Evolutionary conservation across 1,139 yeast species (phyloP).

Genomic region (Hemisphaericaspora lyxosophila): DNA sequence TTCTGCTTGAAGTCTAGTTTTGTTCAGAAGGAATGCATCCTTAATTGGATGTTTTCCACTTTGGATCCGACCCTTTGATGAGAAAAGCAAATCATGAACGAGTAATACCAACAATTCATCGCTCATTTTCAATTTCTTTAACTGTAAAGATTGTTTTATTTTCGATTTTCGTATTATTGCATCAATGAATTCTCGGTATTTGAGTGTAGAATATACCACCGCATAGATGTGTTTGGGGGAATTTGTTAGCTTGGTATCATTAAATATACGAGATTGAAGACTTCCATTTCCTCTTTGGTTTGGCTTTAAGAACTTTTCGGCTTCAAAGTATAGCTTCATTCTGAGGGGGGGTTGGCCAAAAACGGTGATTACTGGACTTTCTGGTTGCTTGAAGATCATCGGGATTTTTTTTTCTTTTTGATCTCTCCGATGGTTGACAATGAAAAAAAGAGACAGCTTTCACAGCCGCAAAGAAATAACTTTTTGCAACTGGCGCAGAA

Average conservation of each 20-base stretch:
- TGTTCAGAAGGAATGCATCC: conserved; percentile 73
- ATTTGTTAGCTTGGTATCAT: conserved; percentile 34
- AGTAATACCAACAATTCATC: conserved; percentile 58
- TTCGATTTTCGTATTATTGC: conserved; percentile 66
- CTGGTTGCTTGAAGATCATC: too few relatives aligned
- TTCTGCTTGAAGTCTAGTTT: conserved; percentile 81
- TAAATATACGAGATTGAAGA: conserved; percentile 67
- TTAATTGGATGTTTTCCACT: conserved; percentile 88
- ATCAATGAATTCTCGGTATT: conserved; percentile 61
- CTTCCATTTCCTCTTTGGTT: conserved; percentile 35
- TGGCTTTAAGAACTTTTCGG: conserved; percentile 48
- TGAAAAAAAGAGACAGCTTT: too few relatives aligned
- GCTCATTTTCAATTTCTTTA: conserved; percentile 39
- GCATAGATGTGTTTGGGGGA: conserved; percentile 84
- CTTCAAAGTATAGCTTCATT: conserved; percentile 66
- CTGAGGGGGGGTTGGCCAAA: too few relatives aligned
- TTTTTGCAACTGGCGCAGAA: too few relatives aligned
- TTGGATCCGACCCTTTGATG: conserved; percentile 78
- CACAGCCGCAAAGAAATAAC: too few relatives aligned
- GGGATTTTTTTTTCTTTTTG: too few relatives aligned
- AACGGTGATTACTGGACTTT: too few relatives aligned
- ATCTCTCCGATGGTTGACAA: too few relatives aligned
- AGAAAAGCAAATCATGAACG: conserved; percentile 78
- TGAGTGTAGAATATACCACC: conserved; percentile 71
- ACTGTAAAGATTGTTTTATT: conserved; percentile 44